phyloP scores from a whole-genome alignment of 164 flowering plant species.

The Umbellularia californica region DNA sequence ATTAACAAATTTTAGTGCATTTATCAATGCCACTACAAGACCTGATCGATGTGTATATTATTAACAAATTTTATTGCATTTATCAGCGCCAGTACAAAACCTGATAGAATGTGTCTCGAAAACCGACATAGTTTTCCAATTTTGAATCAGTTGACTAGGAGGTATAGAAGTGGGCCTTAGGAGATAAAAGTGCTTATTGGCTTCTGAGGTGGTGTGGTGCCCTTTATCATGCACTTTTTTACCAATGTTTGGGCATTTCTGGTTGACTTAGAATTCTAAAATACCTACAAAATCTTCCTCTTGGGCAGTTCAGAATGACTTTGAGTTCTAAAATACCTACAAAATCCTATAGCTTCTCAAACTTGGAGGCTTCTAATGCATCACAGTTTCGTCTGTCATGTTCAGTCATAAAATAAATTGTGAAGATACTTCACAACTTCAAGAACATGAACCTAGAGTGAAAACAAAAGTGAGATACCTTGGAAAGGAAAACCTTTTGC shows the following conservation, averaged over 20 bases:
- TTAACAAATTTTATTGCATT: neutral
- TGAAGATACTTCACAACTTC: too few species aligned
- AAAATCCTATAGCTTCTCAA: neutral
- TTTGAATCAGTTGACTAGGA: too few species aligned
- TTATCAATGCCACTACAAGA: neutral
- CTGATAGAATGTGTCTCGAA: too few species aligned
- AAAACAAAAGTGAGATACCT: constrained; percentile 22
- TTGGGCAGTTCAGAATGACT: neutral
- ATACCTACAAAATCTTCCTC: too few species aligned
- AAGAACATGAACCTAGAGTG: neutral
- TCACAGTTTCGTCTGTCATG: neutral
- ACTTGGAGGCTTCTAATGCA: neutral
- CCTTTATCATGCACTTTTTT: too few species aligned
- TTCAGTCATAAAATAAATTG: neutral
- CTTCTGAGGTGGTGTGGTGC: neutral
- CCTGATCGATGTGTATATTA: too few species aligned
- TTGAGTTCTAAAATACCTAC: neutral
- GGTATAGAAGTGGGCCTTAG: too few species aligned
- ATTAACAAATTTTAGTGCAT: neutral
- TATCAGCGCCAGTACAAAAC: neutral
- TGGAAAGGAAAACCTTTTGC: constrained; percentile 31
- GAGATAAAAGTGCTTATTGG: too few species aligned
- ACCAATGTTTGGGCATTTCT: too few species aligned
- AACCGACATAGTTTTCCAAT: too few species aligned
- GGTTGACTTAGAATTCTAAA: too few species aligned